Conservation (phyloP, 805 yeast genomes). For the Lachancea nothofagi region DNA sequence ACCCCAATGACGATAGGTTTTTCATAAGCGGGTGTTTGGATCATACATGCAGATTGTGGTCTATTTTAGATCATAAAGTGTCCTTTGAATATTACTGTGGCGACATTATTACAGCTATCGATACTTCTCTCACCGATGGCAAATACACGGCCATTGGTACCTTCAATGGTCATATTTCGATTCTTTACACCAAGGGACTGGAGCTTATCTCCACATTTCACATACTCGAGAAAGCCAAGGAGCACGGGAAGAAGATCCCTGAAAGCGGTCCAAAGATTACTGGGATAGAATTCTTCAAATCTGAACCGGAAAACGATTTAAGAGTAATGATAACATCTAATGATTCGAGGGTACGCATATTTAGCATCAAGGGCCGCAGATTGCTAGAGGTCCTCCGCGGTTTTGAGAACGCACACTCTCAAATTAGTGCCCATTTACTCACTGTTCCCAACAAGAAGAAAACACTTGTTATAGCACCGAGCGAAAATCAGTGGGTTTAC, state of each 20-base stretch:
- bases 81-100: slow-evolving; percentile 56
- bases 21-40: slow-evolving; percentile 80
- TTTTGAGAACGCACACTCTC: slow-evolving; percentile 60
- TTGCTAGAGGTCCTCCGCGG: slow-evolving; percentile 72
- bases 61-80: slow-evolving; percentile 66
- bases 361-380: slow-evolving; percentile 47
- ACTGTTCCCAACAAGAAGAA: slow-evolving; percentile 10
- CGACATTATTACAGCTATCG: slow-evolving; percentile 67
- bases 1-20: slow-evolving; percentile 81
- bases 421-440: slow-evolving; percentile 50
- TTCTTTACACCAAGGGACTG: slow-evolving; percentile 61
- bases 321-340: slow-evolving; percentile 65
- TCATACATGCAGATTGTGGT: slow-evolving; percentile 73
- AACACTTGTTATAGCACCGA: slow-evolving; percentile 61
- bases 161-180: slow-evolving; percentile 61
- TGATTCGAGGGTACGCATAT: slow-evolving; percentile 71
- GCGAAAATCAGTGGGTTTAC: slow-evolving; percentile 85
- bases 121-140: slow-evolving; percentile 62
- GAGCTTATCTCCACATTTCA: slow-evolving; percentile 42
- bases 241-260: slow-evolving; percentile 15
- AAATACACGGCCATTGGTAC: slow-evolving; percentile 65
- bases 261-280: slow-evolving; percentile 58
- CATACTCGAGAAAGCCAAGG: slow-evolving; percentile 36
- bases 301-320: slow-evolving; percentile 27
- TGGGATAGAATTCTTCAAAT: slow-evolving; percentile 54